Evolutionary conservation across 2,329 filamentous ascomycete species (phyloP).

Genomic region (Fusarium torreyae): DNA sequence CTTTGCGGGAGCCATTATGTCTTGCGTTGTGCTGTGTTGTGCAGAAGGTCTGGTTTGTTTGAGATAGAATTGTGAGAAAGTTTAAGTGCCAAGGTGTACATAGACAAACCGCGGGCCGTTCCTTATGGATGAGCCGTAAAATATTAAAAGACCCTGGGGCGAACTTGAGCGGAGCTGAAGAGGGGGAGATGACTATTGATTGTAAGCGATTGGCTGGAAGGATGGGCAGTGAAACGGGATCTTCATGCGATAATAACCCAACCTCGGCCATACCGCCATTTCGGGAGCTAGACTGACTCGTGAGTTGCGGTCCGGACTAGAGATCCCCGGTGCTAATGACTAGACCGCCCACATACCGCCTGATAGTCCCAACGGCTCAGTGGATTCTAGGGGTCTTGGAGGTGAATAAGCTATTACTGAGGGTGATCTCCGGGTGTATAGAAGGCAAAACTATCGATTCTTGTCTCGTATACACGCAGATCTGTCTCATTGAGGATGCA

Average conservation of each 20-base stretch:
- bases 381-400: neutral
- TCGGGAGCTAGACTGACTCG: slow-evolving; percentile 14
- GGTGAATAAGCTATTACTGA: neutral
- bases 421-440: neutral
- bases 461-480: neutral
- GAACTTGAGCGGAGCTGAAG: slow-evolving; percentile 14
- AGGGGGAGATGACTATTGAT: slow-evolving; percentile 35
- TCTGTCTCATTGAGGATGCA: neutral
- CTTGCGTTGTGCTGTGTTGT: slow-evolving; percentile 5
- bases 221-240: slow-evolving; percentile 1
- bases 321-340: neutral
- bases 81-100: slow-evolving; percentile 24
- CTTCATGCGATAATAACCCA: slow-evolving; percentile 2
- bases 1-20: slow-evolving; percentile 33
- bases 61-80: neutral
- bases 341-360: slow-evolving; percentile 2
- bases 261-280: slow-evolving; percentile 33
- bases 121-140: slow-evolving; percentile 22
- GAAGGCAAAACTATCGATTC: neutral
- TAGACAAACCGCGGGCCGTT: slow-evolving; percentile 10
- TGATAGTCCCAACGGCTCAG: slow-evolving; percentile 1
- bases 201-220: slow-evolving; percentile 20
- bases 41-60: neutral
- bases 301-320: neutral
- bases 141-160: slow-evolving; percentile 13